phyloP scores from a whole-genome alignment of 192 early-diverging fungal species.

The Podila horticola region DNA sequence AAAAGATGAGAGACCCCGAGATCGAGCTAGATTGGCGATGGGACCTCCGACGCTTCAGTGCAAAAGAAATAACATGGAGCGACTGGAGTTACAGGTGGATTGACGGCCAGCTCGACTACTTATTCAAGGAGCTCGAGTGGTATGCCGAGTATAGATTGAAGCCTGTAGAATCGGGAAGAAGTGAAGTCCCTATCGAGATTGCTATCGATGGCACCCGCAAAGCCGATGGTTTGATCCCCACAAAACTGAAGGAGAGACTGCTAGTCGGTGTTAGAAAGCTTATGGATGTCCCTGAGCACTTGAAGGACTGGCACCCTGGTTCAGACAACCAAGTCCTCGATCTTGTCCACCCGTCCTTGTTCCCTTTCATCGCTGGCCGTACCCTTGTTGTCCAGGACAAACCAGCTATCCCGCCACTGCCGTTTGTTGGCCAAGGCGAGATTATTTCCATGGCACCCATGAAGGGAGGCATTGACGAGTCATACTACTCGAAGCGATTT shows the following conservation, averaged over 20 bases:
- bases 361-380: not conserved
- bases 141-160: too few species aligned
- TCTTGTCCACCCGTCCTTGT: slow-evolving; percentile 60
- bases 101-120: slow-evolving; percentile 10
- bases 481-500: slow-evolving; percentile 33
- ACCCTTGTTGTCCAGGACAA: slow-evolving; percentile 9
- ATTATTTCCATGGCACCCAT: not conserved
- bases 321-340: slow-evolving; percentile 55
- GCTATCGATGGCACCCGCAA: slow-evolving; percentile 13
- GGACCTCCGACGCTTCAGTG: too few species aligned
- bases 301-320: slow-evolving; percentile 59
- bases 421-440: not conserved
- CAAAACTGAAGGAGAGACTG: slow-evolving; percentile 26
- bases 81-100: too few species aligned
- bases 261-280: slow-evolving; percentile 41
- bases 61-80: too few species aligned
- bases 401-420: not conserved
- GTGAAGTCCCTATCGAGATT: slow-evolving; percentile 30
- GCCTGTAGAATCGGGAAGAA: slow-evolving; percentile 46
- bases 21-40: too few species aligned
- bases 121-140: too few species aligned
- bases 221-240: slow-evolving; percentile 47
- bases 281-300: slow-evolving; percentile 40
- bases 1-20: slow-evolving; percentile 28
- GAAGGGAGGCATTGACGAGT: not conserved